Evolutionary conservation across 2,329 filamentous ascomycete species (phyloP).

Genomic region (Blumeria hordei): DNA sequence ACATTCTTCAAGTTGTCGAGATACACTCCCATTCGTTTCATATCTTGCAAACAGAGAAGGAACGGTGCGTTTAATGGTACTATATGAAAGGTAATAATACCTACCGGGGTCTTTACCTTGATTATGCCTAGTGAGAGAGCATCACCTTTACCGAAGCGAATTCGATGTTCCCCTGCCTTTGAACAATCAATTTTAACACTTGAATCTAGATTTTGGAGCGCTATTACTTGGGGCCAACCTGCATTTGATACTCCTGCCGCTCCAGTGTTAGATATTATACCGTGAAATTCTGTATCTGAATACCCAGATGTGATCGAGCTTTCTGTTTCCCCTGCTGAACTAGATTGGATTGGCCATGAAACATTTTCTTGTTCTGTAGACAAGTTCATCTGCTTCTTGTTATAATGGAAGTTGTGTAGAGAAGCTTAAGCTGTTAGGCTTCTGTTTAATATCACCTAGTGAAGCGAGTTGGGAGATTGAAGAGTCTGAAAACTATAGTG

Average conservation of each 20-base stretch:
- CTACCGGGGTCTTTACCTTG: not conserved
- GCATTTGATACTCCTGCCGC: not conserved
- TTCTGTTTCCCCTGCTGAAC: no score
- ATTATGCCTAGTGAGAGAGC: not conserved
- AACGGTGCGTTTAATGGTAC: not conserved
- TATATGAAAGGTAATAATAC: not conserved
- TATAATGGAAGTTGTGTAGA: no score
- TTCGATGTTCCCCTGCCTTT: not conserved
- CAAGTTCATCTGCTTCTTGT: no score
- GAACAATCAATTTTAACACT: not conserved
- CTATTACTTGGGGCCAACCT: not conserved
- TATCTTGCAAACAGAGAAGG: slow-evolving; percentile 1
- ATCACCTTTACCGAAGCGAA: not conserved
- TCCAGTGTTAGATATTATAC: not conserved
- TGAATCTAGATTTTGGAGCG: not conserved
- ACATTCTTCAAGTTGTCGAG: not conserved
- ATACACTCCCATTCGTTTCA: not conserved
- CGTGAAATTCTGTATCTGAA: not conserved
- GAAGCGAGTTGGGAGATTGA: no score
- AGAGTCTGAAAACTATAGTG: no score
- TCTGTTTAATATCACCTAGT: no score
- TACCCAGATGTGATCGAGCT: not conserved
- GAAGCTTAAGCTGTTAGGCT: no score
- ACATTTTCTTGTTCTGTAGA: not conserved
- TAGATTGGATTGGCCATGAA: not conserved